Conservation (phyloP, 306 rosid species). For the Begonia fuchsioides region DNA sequence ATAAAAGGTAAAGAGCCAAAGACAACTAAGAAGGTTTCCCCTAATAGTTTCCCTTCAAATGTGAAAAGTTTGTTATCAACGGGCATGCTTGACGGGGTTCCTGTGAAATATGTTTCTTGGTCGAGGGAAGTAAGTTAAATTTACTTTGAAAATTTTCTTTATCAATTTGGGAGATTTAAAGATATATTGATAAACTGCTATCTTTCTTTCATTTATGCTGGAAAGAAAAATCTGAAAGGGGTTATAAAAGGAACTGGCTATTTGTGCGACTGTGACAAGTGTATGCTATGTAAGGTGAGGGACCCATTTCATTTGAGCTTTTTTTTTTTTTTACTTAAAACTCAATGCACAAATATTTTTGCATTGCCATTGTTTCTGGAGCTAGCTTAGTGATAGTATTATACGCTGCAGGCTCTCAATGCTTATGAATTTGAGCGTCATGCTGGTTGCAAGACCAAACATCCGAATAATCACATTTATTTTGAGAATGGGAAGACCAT, state of each 20-base stretch:
- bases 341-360: slow-evolving; percentile 4
- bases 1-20: slow-evolving; percentile 22
- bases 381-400: too few relatives aligned
- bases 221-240: slow-evolving; percentile 63
- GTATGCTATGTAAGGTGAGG: background rate
- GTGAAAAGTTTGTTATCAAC: slow-evolving; percentile 72
- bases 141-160: slow-evolving; percentile 23
- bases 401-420: slow-evolving; percentile 33
- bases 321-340: background rate
- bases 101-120: slow-evolving; percentile 75
- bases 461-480: slow-evolving; percentile 73
- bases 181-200: slow-evolving; percentile 14
- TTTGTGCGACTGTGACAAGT: slow-evolving; percentile 55
- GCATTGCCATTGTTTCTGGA: too few relatives aligned
- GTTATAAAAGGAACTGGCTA: slow-evolving; percentile 64
- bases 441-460: slow-evolving; percentile 75
- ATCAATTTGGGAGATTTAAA: background rate
- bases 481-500: slow-evolving; percentile 76
- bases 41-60: slow-evolving; percentile 70
- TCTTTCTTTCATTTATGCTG: slow-evolving; percentile 32
- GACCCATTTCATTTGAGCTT: background rate
- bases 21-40: slow-evolving; percentile 34
- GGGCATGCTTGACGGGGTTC: slow-evolving; percentile 81
- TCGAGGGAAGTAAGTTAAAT: slow-evolving; percentile 58
- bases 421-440: slow-evolving; percentile 81